Conservation (phyloP, 345 rosid species). For the Abelmoschus esculentus region DNA sequence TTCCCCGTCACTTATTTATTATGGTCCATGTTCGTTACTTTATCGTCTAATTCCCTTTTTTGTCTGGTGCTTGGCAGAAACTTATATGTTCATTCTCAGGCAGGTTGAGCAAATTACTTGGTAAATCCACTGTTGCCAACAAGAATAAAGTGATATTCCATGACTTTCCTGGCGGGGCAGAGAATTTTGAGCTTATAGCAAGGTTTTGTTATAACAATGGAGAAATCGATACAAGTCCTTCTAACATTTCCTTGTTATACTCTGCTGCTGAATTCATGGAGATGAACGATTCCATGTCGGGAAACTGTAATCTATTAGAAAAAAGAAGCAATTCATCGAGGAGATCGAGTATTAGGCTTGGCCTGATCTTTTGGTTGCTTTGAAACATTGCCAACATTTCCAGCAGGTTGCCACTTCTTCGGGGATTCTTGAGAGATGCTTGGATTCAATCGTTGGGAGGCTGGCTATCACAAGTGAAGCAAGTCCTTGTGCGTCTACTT, state of each 20-base stretch:
- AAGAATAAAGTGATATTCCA: constrained; percentile 63
- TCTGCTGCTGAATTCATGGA: constrained; percentile 77
- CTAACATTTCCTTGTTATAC: constrained; percentile 47
- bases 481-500: constrained; percentile 70
- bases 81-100: constrained; percentile 57
- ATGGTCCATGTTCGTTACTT: neutral
- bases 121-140: constrained; percentile 38
- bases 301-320: constrained; percentile 35
- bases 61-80: constrained; percentile 38
- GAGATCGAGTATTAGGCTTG: constrained; percentile 67
- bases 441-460: constrained; percentile 59
- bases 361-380: constrained; percentile 61
- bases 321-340: constrained; percentile 57
- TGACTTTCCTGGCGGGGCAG: constrained; percentile 84
- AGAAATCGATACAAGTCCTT: constrained; percentile 36
- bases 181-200: constrained; percentile 62
- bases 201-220: constrained; percentile 80
- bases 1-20: constrained; percentile 24
- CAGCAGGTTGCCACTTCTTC: constrained; percentile 25
- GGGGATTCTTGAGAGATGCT: constrained; percentile 31
- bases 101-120: constrained; percentile 51
- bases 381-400: constrained; percentile 62
- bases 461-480: constrained; percentile 46
- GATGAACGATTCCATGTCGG: constrained; percentile 34
- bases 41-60: constrained; percentile 10